Base-by-base conservation (phyloP, 192 early-diverging fungal genomes). In the Geosiphon pyriformis region DNA sequence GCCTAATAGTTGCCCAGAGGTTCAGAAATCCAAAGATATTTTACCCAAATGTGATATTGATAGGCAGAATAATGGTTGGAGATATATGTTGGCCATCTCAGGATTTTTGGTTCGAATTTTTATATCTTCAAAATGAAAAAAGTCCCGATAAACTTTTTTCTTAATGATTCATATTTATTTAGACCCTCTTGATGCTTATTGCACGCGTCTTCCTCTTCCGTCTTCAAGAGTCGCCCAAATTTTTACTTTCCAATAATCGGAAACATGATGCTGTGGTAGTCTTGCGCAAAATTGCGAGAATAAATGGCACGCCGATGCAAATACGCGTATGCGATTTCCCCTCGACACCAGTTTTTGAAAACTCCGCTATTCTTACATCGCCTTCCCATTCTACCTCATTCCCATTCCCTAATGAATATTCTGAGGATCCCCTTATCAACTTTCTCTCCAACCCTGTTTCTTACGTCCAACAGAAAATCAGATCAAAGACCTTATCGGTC, bases 201-300 rank as follows among this genome's bases (percentile, higher is more conserved):
- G 74, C 79, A 27, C 80, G 92, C n/a, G 78, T 87, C 17, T 71
- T 84, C 30, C 81, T 85, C 31, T 85, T 93, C 56, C 71, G 77
- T 7, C 74, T 93, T 29, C 80, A 89, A 47, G 93, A 94, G 73
- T 86, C 82, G 7, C 93, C 93, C 30, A 91, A 91, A 77, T 92
- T 80, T 70, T 70, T 94, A 34, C 61, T 94, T 29, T 78, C 83
- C 59, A 75, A 87, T 27, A 77, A 83, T 54, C 70, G 85, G 27
- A 79, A 79, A 29, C 75, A 82, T 26, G 88, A 89, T 27, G 88
- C 88, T 0, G 79, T 87, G 12, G 59, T 86, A 29, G 88, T 91
- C 0, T 69, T 91, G 7, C 78, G 82, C 47, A 78, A 86, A 47
- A 85, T 91, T 51, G 86, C 77, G 2, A 69, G 73, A 3, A 85